phyloP scores from a whole-genome alignment of 2,329 filamentous ascomycete genomes.

The Didymella keratinophila region DNA sequence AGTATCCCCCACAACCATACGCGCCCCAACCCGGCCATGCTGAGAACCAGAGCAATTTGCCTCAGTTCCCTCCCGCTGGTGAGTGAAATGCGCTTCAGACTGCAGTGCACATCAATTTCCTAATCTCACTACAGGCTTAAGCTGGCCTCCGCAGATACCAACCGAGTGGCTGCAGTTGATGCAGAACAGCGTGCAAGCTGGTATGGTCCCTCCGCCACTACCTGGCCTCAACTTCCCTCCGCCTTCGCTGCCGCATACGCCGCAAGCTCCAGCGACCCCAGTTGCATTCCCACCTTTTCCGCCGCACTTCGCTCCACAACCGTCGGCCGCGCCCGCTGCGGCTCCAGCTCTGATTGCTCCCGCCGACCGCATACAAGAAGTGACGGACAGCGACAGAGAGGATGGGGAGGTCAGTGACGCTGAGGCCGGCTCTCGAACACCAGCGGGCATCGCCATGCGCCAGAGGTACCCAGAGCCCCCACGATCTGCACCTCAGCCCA shows the following conservation, averaged over 20 bases:
- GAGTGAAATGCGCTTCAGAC: neutral
- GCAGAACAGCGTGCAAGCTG: slow-evolving; percentile 31
- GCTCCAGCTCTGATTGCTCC: slow-evolving; percentile 6
- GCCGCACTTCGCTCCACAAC: slow-evolving; percentile 21
- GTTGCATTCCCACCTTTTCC: slow-evolving; percentile 25
- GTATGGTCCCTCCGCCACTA: slow-evolving; percentile 31
- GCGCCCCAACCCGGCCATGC: slow-evolving; percentile 15
- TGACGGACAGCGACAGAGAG: slow-evolving; percentile 62
- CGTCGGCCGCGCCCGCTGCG: slow-evolving; percentile 4
- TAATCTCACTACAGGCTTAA: neutral
- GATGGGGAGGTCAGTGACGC: slow-evolving; percentile 81
- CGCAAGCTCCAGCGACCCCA: slow-evolving; percentile 29
- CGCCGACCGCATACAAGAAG: slow-evolving; percentile 40
- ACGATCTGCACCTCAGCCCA: slow-evolving; percentile 33
- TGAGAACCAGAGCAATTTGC: slow-evolving; percentile 16
- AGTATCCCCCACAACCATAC: slow-evolving; percentile 18
- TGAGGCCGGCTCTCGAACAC: slow-evolving; percentile 26
- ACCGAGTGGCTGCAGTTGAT: slow-evolving; percentile 43
- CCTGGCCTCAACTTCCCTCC: slow-evolving; percentile 31
- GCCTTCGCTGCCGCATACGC: slow-evolving; percentile 30
- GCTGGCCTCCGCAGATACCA: slow-evolving; percentile 41
- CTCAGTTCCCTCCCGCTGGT: slow-evolving; percentile 14
- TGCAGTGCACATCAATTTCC: neutral
- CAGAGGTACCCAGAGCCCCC: slow-evolving; percentile 26
- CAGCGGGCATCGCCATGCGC: slow-evolving; percentile 20